These are phyloP conservation scores for Phytophthora parvispora DNA, from an alignment of 352 stramenopile genomes.

Conservation along the genomic window DNA sequence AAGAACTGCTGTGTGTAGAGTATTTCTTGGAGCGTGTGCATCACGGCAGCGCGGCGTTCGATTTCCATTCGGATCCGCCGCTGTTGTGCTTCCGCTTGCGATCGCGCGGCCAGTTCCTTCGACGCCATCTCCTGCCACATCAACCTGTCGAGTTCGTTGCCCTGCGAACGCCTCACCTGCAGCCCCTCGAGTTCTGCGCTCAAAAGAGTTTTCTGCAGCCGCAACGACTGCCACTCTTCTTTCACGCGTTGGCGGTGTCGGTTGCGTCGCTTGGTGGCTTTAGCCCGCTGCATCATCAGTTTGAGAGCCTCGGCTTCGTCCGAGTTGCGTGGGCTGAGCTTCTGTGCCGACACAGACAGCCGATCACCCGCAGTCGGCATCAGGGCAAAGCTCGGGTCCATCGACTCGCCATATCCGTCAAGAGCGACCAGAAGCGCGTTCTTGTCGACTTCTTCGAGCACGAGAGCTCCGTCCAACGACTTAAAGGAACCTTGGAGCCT, in stretches of 20 bases:
- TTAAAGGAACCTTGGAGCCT: neutral
- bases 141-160: neutral
- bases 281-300: conserved; percentile 2
- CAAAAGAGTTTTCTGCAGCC: neutral
- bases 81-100: conserved; percentile 6
- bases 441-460: conserved; percentile 11
- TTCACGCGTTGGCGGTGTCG: conserved; percentile 19
- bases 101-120: conserved; percentile 10
- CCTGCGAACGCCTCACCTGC: neutral
- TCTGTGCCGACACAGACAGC: neutral
- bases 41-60: neutral
- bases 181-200: conserved; percentile 8
- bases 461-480: neutral
- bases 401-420: neutral
- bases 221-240: conserved; percentile 8
- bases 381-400: neutral
- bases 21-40: conserved; percentile 10
- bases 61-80: conserved; percentile 4
- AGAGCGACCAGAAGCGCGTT: conserved; percentile 11
- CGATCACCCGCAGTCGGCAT: neutral
- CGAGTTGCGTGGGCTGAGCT: too few species aligned
- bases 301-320: conserved; percentile 4
- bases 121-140: conserved; percentile 16
- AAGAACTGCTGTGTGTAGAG: neutral
- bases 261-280: conserved; percentile 14